These are phyloP conservation scores for Camellia lanceoleosa DNA, from an alignment of 148 eudicot genomes.

Conservation along the genomic window DNA sequence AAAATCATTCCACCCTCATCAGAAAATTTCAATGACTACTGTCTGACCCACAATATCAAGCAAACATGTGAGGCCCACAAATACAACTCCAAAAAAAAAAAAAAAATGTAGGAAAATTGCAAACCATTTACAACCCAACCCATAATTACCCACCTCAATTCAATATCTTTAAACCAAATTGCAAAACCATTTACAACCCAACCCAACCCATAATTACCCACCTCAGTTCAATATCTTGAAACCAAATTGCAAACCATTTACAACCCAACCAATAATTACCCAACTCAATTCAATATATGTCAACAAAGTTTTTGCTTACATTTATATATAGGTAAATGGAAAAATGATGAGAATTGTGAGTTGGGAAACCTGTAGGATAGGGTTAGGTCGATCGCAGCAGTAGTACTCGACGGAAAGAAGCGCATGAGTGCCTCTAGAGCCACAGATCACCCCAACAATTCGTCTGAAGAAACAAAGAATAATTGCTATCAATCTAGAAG, in stretches of 20 bases:
- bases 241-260: not conserved
- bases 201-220: no score
- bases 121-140: not conserved
- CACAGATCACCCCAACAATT: constrained; percentile 54
- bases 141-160: not conserved
- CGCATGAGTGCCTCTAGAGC: constrained; percentile 70
- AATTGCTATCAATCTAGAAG: not conserved
- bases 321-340: not conserved
- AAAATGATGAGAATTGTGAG: not conserved
- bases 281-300: no score
- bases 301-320: not conserved
- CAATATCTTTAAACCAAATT: not conserved
- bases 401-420: constrained; percentile 61
- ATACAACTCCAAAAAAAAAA: not conserved
- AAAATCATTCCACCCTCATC: not conserved
- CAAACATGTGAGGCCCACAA: not conserved
- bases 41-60: not conserved
- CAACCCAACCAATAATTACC: no score
- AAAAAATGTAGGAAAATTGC: not conserved
- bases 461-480: constrained; percentile 40
- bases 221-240: no score
- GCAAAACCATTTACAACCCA: no score
- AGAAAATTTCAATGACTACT: not conserved
- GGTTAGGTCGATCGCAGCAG: constrained; percentile 96
- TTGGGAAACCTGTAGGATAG: constrained; percentile 67